phyloP scores from a whole-genome alignment of 208 protist species.

The Crithidia acanthocephali region DNA sequence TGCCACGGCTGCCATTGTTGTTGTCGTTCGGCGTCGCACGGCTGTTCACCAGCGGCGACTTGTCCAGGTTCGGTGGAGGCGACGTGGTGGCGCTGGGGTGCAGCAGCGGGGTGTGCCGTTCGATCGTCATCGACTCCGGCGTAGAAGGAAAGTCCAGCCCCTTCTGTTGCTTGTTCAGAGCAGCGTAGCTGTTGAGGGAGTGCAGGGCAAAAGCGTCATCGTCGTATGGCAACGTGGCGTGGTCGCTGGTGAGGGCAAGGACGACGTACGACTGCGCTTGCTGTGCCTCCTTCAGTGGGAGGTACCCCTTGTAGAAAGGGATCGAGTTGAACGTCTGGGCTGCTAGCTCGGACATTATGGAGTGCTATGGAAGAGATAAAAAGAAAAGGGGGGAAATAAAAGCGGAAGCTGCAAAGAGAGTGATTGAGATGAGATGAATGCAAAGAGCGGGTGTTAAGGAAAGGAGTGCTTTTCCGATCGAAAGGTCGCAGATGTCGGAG shows the following conservation, averaged over 20 bases:
- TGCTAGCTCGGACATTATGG: slow-evolving; percentile 45
- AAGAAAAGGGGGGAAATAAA: neutral
- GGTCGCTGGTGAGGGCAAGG: slow-evolving; percentile 34
- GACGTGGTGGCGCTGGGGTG: neutral
- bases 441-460: too few relatives aligned
- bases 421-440: too few relatives aligned
- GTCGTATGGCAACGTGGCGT: slow-evolving; percentile 15
- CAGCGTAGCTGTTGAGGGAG: slow-evolving; percentile 15
- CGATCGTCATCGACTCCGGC: neutral
- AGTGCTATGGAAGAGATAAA: neutral
- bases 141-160: slow-evolving; percentile 3
- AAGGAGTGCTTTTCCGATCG: too few relatives aligned
- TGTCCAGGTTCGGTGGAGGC: slow-evolving; percentile 4
- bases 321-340: slow-evolving; percentile 49
- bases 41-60: slow-evolving; percentile 11
- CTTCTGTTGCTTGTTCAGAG: neutral
- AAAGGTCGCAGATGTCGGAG: neutral
- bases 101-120: slow-evolving; percentile 7
- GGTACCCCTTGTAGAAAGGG: slow-evolving; percentile 79
- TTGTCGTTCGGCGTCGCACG: slow-evolving; percentile 8
- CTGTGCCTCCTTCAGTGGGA: slow-evolving; percentile 52
- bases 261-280: slow-evolving; percentile 61
- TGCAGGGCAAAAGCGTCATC: slow-evolving; percentile 13
- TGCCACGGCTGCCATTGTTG: slow-evolving; percentile 12
- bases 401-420: neutral